Conservation (phyloP, 228 moss, liverwort and hornwort species). For the Sphagnum magellanicum region DNA sequence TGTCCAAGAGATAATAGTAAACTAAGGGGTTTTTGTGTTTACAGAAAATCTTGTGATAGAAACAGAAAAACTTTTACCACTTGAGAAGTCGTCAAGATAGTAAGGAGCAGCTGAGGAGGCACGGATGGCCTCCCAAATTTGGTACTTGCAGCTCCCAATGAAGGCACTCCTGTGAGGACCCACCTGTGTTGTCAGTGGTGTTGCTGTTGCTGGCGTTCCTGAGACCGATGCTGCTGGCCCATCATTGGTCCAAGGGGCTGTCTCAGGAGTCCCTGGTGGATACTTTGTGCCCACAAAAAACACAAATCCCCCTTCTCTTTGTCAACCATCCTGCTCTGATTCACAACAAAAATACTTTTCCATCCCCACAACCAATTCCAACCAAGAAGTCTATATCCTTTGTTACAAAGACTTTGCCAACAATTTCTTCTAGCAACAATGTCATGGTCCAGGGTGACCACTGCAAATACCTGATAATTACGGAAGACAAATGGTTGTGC, state of each 20-base stretch:
- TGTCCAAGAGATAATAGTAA: too few relatives aligned
- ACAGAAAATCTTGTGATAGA: too few relatives aligned
- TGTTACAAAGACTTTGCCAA: background rate
- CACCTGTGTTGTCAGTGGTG: conserved; percentile 66
- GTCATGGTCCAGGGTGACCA: background rate
- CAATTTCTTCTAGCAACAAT: background rate
- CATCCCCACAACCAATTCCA: too few relatives aligned
- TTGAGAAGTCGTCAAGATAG: conserved; percentile 95
- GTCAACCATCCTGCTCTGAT: too few relatives aligned
- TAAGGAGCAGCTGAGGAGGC: conserved; percentile 99
- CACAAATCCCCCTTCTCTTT: background rate
- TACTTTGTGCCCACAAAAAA: conserved; percentile 44
- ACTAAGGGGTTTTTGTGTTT: too few relatives aligned
- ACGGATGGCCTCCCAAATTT: conserved; percentile 96
- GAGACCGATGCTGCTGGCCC: conserved; percentile 75
- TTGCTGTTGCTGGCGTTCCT: conserved; percentile 79
- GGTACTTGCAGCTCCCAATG: conserved; percentile 95
- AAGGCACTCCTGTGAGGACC: conserved; percentile 79
- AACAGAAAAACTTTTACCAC: conserved; percentile 33
- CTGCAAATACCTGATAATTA: conserved; percentile 78
- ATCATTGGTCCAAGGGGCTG: conserved; percentile 82
- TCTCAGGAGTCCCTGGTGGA: conserved; percentile 96
- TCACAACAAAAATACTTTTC: too few relatives aligned
- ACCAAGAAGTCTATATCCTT: too few relatives aligned
- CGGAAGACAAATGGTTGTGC: conserved; percentile 98